Percentiles rank a stretch among this genome's conserved stretches.
phyloP scores from a whole-genome alignment of 1,139 yeast genomes.

The Hanseniaspora sp. region DNA sequence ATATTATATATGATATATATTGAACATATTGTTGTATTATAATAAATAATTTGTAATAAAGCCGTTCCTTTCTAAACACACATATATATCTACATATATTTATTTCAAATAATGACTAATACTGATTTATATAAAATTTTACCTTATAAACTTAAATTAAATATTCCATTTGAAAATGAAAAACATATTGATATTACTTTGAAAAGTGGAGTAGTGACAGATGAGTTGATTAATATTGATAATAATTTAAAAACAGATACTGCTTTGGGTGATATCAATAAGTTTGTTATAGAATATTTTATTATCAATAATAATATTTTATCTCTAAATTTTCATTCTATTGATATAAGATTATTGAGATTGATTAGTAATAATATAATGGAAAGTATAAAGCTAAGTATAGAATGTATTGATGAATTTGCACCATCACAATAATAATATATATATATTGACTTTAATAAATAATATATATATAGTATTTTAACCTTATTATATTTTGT shows the following conservation, averaged over 20 bases:
- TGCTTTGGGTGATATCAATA: conserved; percentile 9
- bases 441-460: no score
- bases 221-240: conserved; percentile 11
- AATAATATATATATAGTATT: no score
- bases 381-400: conserved; percentile 9
- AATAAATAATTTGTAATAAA: no score
- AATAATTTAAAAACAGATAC: not conserved
- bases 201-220: conserved; percentile 8
- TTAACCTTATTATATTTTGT: no score
- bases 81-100: no score
- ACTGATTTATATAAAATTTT: not conserved
- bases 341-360: conserved; percentile 8
- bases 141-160: not conserved
- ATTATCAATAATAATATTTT: not conserved
- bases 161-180: not conserved
- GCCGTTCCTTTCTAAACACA: no score
- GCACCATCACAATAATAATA: no score
- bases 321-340: not conserved
- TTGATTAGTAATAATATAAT: conserved; percentile 6
- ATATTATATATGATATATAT: no score
- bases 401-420: conserved; percentile 11
- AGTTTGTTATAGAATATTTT: conserved; percentile 7
- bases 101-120: no score
- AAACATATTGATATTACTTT: conserved; percentile 11
- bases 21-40: no score